Evolutionary conservation across 2,329 filamentous ascomycete species (phyloP).

Genomic region (Ilyonectria destructans): DNA sequence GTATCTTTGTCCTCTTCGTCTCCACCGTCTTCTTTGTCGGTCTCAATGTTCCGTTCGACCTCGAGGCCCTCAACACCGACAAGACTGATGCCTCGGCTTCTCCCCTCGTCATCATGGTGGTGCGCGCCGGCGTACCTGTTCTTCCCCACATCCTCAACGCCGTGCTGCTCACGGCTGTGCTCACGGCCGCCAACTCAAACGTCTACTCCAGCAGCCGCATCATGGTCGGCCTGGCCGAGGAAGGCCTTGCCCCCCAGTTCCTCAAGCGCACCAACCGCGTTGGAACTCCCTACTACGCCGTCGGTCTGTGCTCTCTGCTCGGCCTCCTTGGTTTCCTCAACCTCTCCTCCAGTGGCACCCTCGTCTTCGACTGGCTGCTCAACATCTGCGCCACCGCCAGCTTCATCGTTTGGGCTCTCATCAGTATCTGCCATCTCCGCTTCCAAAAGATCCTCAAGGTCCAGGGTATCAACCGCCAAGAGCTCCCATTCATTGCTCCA

Average conservation of each 20-base stretch:
- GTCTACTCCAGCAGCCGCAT: slow-evolving; percentile 82
- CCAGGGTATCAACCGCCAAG: slow-evolving; percentile 71
- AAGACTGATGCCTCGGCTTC: slow-evolving; percentile 75
- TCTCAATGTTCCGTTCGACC: slow-evolving; percentile 77
- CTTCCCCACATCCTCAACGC: slow-evolving; percentile 83
- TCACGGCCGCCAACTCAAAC: slow-evolving; percentile 85
- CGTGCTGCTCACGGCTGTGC: slow-evolving; percentile 83
- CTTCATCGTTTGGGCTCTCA: slow-evolving; percentile 80
- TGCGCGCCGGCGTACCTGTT: slow-evolving; percentile 74
- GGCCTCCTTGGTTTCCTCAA: slow-evolving; percentile 80
- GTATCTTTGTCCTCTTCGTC: slow-evolving; percentile 80
- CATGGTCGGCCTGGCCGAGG: slow-evolving; percentile 76
- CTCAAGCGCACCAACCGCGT: slow-evolving; percentile 72
- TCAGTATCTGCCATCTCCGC: slow-evolving; percentile 75
- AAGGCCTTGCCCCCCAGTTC: slow-evolving; percentile 74
- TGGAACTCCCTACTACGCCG: slow-evolving; percentile 76
- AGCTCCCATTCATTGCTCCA: slow-evolving; percentile 74
- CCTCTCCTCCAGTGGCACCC: slow-evolving; percentile 69
- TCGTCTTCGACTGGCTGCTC: slow-evolving; percentile 81
- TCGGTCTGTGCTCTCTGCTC: slow-evolving; percentile 69
- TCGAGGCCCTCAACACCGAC: slow-evolving; percentile 66
- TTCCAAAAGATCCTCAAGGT: slow-evolving; percentile 74
- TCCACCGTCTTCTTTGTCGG: slow-evolving; percentile 80
- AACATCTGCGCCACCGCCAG: slow-evolving; percentile 80
- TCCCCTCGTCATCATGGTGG: slow-evolving; percentile 75